These are phyloP conservation scores for Metrosideros polymorpha DNA, from an alignment of 441 rosid genomes.

Conservation along the genomic window DNA sequence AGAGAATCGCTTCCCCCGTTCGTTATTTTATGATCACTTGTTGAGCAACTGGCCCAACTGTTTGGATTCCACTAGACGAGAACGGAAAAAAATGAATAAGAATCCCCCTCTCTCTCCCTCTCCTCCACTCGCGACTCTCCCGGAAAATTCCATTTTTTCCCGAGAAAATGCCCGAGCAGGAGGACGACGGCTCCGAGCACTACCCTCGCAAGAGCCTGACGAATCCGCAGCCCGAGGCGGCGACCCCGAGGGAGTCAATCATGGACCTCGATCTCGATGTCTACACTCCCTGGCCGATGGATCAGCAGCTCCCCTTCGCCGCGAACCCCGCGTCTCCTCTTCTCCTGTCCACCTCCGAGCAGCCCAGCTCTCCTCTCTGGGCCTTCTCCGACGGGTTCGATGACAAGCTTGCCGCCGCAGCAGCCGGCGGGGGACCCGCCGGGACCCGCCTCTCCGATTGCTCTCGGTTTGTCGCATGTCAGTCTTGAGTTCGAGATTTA, in stretches of 20 bases:
- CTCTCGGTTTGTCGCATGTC: conserved; percentile 45
- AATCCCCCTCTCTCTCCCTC: not conserved
- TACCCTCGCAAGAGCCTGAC: not conserved
- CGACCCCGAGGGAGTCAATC: not conserved
- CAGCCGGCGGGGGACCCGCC: conserved; percentile 3
- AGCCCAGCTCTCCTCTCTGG: conserved; percentile 87
- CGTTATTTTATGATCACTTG: not conserved
- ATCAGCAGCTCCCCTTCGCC: conserved; percentile 38
- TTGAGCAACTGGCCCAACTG: not conserved
- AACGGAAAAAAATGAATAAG: not conserved
- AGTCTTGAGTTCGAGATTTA: conserved; percentile 8
- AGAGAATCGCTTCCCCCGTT: not conserved
- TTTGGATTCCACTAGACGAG: not conserved
- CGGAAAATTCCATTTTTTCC: not conserved
- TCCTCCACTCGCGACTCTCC: conserved; percentile 12
- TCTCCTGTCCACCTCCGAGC: conserved; percentile 39
- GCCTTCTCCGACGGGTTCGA: conserved; percentile 54
- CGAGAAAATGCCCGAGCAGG: conserved; percentile 49
- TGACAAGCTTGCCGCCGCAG: conserved; percentile 11
- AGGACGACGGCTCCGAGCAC: conserved; percentile 16
- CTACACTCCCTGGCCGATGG: conserved; percentile 57
- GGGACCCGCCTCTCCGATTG: conserved; percentile 28
- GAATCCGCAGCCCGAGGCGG: conserved; percentile 10
- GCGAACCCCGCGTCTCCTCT: conserved; percentile 48
- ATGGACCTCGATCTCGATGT: conserved; percentile 69